Percentiles rank a stretch among this genome's conserved stretches.
Evolutionary conservation across 202 grass and related monocot genomes (phyloP).

Genomic region (Setaria viridis): DNA sequence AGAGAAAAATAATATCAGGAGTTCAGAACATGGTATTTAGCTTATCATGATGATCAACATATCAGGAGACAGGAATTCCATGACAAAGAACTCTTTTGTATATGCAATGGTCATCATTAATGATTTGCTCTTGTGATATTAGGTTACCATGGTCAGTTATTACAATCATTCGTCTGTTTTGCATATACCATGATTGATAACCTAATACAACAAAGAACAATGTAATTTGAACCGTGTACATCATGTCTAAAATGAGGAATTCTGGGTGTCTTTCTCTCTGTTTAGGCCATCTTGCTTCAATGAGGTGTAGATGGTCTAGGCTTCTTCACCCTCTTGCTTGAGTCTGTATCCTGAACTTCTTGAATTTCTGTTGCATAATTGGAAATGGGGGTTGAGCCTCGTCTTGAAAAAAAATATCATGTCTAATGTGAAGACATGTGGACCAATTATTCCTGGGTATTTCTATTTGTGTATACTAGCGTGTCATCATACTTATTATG

Average conservation of each 20-base stretch:
- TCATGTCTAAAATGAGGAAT: too few relatives aligned
- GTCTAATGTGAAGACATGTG: too few relatives aligned
- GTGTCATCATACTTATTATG: too few relatives aligned
- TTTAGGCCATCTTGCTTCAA: too few relatives aligned
- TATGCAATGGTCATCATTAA: background rate
- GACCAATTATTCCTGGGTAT: background rate
- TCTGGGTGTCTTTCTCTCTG: too few relatives aligned
- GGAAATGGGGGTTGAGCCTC: too few relatives aligned
- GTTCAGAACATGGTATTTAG: background rate
- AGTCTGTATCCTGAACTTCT: too few relatives aligned
- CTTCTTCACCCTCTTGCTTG: too few relatives aligned
- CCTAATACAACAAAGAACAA: background rate
- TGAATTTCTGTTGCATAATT: too few relatives aligned
- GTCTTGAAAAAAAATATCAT: too few relatives aligned
- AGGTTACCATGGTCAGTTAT: background rate
- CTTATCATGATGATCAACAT: background rate
- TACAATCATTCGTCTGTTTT: background rate
- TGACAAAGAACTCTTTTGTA: background rate
- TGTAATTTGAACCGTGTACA: background rate
- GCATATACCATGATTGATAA: background rate
- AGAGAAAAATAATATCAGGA: background rate
- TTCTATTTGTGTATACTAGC: background rate
- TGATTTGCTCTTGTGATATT: background rate
- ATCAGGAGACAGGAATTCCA: background rate
- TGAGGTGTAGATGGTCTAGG: too few relatives aligned